Base-by-base conservation (phyloP, 441 rosid species). In the Adansonia rubrostipa region DNA sequence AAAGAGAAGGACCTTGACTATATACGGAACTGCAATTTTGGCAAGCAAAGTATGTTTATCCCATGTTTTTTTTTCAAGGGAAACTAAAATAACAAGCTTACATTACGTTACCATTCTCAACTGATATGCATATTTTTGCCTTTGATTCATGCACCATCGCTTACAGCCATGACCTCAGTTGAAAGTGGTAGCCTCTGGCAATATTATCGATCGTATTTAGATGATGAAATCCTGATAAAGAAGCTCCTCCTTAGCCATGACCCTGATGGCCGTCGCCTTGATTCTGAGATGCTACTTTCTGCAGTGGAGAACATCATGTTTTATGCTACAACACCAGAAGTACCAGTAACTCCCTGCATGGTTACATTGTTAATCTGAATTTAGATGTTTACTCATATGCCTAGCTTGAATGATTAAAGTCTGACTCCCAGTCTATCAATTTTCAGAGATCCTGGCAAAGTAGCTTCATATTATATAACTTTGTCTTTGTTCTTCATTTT, bases 241-340 rank as follows among this genome's bases (percentile, higher is more conserved):
- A 87, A 85, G 79, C 87, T 95, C 71, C 86, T 91, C 62, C 81
- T 88, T 28, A 75, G 83, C 79, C 97, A 93, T 87, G 97, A 90
- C 71, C 96, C 96, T 42, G 97, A 93, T 74, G 92, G 90, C 6
- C 92, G 93, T 40, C 76, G 83, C 75, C 80, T 93, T 60, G 95
- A 95, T 81, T 86, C 94, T 15, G 88, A 84, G 82, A 82, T 64
- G 78, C 77, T 93, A 78, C 89, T 93, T 75, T 76, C 80, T 42
- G 93, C 89, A 68, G 78, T 84, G 24, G 92, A 95, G 88, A 86
- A 87, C 77, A 76, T 89, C 81, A 82, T 93, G 77, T 77, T 79
- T 68, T 80, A 81, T 78, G 85, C 89, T 60, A 61, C 90, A 51
- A 15, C 85, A 69, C 79, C 75, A 45, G 83, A 88, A 68, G 91